Evolutionary conservation across 805 yeast species (phyloP), one percentile per base, ranked within the genome.

Genomic region (Myxozyma monticola): DNA sequence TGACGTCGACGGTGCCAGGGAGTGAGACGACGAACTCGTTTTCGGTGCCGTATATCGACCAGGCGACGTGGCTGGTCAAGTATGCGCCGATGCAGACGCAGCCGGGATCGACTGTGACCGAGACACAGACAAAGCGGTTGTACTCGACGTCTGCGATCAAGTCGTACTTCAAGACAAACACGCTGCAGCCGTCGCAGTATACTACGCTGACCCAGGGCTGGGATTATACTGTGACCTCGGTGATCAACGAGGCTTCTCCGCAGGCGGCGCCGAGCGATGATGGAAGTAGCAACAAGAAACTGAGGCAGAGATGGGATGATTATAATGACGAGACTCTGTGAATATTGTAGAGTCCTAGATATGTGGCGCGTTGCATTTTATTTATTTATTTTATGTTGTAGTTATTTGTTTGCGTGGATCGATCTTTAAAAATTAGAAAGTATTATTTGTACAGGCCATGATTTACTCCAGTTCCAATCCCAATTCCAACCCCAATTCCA

Each of bases 81-180:
- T 87, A 70, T 67, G 97, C 98, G 1, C 96, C 97, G 45, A 88
- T 89, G 96, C 97, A 90, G 70, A 66, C 74, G 51, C 96, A 88
- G 69, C 97, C 99, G 4, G 86, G 84, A 2, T 63, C 85, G 1
- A 71, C 70, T 8, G 78, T 88, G 22, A 85, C 96, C 0, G 41
- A 61, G 49, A 75, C 84, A 8, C 68, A 83, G 2, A 84, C 90
- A 83, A 65, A 84, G 9, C 76, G 82, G 59, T 73, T 80, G 57
- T 83, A 69, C 65, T 81, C 91, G 15, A 78, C 95, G 0, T 79
- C 88, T 47, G 73, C 85, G 0, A 20, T 30, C 30, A 85, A 78
- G 47, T 77, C 86, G 0, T 78, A 78, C 60, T 88, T 74, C 69
- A 60, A 79, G 10, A 70, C 85, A 0, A 35, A 68, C 25, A 62